Evolutionary conservation across 2,329 filamentous ascomycete genomes (phyloP), one percentile per base, ranked within the genome.

Genomic region (Cryphonectria japonica): DNA sequence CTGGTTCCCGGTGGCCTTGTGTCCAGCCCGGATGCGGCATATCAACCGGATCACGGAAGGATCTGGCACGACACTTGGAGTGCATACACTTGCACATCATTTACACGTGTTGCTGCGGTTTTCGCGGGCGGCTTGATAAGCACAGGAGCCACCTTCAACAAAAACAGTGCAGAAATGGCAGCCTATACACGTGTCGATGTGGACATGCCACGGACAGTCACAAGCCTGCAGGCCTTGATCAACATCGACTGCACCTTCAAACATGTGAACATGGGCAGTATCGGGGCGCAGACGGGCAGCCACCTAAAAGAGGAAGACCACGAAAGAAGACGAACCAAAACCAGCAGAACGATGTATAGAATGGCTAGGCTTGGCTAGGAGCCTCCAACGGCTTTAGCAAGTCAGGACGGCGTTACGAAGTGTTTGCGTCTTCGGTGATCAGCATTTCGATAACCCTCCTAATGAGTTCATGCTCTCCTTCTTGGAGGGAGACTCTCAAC

Each of bases 251-350:
- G 7, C 67, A 69, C 41, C 0, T 69, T 29, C 9, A 54, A 6
- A 2, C 60, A 16, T 69, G 67, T 37, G n/a, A 1, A 11, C n/a
- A 34, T 26, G 67, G 67, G 14, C 60, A 32, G 2, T 54, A 29
- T 59, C 41, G 19, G 29, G 34, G 37, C 2, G 19, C 5, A 3
- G 26, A 37, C 11, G 67, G 67, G 32, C 14, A n/a, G 22, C 60
- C 16, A 22, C 60, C 13, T 13, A 69, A 65, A 34, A 57, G 34
- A 63, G 46, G 66, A 34, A 69, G 67, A 59, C 61, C 66, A 67
- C 59, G 32, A 50, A 67, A 67, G 66, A 67, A 2, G 52, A 60
- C 29, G 11, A 13, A 59, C 26, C 37, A 22, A 37, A 65, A 32
- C 50, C 39, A 65, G n/a, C 37, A 39, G 9, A 59, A 13, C 67